phyloP scores from a whole-genome alignment of 345 rosid species.

The Linum tenue region DNA sequence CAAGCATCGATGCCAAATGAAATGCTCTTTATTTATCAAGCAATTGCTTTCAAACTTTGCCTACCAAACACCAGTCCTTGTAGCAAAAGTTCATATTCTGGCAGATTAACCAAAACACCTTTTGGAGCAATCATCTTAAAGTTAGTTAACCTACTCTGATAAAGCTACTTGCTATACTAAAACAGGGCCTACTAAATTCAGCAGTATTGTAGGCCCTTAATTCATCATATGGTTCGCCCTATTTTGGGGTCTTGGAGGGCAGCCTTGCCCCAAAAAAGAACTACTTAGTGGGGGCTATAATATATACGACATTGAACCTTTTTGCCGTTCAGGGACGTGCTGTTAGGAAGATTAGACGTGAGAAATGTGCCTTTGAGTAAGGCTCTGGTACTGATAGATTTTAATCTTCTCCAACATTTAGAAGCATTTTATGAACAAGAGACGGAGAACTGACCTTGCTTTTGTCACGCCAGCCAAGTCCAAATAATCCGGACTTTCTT shows the following conservation, averaged over 20 bases:
- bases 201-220: not conserved
- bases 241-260: too few species aligned
- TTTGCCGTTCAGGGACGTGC: not conserved
- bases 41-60: not conserved
- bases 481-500: constrained; percentile 78
- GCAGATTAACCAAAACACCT: not conserved
- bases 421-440: not conserved
- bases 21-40: not conserved
- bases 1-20: not conserved
- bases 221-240: too few species aligned
- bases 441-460: constrained; percentile 50
- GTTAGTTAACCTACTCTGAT: too few species aligned
- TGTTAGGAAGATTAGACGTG: not conserved
- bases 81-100: not conserved
- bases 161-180: not conserved
- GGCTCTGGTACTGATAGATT: not conserved
- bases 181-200: not conserved
- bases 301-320: too few species aligned
- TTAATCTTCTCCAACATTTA: not conserved
- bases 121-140: not conserved
- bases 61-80: not conserved
- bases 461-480: constrained; percentile 95
- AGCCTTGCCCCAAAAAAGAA: too few species aligned
- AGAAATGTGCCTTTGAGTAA: not conserved
- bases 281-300: too few species aligned